Percentiles rank a stretch among this genome's conserved stretches.
Conservation (phyloP, 768 basidiomycete genomes). For the Trametes elegans region DNA sequence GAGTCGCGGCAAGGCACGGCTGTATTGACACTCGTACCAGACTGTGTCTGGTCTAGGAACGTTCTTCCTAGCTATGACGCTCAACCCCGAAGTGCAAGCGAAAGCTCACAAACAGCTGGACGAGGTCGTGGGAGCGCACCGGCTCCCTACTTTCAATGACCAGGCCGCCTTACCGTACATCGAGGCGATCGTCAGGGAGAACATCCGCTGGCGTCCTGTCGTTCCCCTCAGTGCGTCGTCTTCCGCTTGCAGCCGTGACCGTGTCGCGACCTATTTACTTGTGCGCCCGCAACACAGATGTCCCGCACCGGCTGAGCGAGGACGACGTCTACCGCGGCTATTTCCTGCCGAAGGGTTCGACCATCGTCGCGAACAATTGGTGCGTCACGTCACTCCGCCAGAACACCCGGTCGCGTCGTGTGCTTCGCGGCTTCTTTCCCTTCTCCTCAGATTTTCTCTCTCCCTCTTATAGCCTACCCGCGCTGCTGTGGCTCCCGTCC, state of each 20-base stretch:
- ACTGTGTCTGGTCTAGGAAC: conserved; percentile 30
- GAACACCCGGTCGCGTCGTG: too few species aligned
- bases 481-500: too few species aligned
- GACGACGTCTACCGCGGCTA: conserved; percentile 26
- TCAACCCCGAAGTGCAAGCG: conserved; percentile 32
- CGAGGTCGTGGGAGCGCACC: conserved; percentile 22
- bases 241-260: not conserved
- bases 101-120: conserved; percentile 32
- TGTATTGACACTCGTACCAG: conserved; percentile 8
- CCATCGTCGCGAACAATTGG: conserved; percentile 14
- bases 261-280: not conserved
- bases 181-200: conserved; percentile 26
- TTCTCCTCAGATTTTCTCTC: not conserved
- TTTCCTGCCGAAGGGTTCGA: conserved; percentile 21
- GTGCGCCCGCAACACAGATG: conserved; percentile 8
- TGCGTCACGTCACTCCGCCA: conserved; percentile 8
- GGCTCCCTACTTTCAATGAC: conserved; percentile 30
- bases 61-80: conserved; percentile 38
- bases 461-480: too few species aligned
- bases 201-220: conserved; percentile 35
- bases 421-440: not conserved
- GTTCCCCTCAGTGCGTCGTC: conserved; percentile 30
- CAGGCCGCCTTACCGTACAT: conserved; percentile 25
- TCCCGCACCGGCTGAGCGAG: conserved; percentile 22
- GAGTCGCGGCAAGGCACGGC: too few species aligned